Conservation (phyloP, 306 rosid species). For the Prunus padus region DNA sequence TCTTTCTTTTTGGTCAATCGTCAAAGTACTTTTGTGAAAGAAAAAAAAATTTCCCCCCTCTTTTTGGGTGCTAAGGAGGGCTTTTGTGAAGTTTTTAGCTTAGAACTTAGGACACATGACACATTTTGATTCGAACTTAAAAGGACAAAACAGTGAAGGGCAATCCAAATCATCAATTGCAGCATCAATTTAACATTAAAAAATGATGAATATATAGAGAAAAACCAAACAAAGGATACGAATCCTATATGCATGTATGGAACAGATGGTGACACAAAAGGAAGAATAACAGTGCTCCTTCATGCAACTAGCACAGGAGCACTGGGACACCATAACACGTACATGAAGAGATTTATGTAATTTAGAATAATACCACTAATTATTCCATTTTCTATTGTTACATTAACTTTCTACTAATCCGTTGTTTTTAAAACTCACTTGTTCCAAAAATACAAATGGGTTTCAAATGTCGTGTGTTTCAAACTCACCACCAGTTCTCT, state of each 20-base stretch:
- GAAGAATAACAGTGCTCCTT: not conserved
- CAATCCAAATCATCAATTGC: not conserved
- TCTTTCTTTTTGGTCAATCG: too few relatives aligned
- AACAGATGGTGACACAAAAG: not conserved
- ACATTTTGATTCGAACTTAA: too few relatives aligned
- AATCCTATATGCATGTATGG: too few relatives aligned
- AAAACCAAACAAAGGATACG: too few relatives aligned
- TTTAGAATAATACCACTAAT: constrained; percentile 4
- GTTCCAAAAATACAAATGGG: constrained; percentile 40
- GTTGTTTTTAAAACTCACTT: constrained; percentile 29
- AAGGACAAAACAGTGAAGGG: too few relatives aligned
- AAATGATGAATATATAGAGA: too few relatives aligned
- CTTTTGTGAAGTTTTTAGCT: too few relatives aligned
- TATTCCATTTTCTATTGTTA: not conserved
- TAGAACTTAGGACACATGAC: too few relatives aligned
- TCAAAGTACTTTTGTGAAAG: too few relatives aligned
- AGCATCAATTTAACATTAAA: not conserved
- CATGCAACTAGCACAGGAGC: too few relatives aligned
- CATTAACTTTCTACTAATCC: constrained; percentile 11
- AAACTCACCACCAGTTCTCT: constrained; percentile 25
- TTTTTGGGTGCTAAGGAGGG: too few relatives aligned
- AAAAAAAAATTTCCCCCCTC: too few relatives aligned
- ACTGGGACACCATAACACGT: not conserved
- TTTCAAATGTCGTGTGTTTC: constrained; percentile 20
- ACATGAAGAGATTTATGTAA: not conserved